These are phyloP conservation scores for Candida tetrigidarum DNA, from an alignment of 1,139 yeast genomes.

Conservation along the genomic window DNA sequence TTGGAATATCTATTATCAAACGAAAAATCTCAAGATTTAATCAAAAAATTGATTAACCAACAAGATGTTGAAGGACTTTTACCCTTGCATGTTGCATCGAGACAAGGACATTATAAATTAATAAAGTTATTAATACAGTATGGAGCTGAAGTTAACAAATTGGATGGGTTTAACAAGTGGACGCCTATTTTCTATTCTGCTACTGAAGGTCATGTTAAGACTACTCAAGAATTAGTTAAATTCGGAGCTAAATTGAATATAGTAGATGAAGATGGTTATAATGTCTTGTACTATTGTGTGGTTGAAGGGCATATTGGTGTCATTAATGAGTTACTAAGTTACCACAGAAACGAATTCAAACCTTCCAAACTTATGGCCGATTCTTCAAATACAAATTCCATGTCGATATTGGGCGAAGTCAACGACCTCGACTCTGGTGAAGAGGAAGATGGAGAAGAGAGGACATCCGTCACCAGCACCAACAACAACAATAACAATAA, in stretches of 20 bases:
- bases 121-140: slow-evolving; percentile 68
- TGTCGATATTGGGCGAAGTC: slow-evolving; percentile 35
- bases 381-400: slow-evolving; percentile 14
- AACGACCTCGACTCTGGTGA: slow-evolving; percentile 10
- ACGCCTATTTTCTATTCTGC: slow-evolving; percentile 93
- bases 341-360: slow-evolving; percentile 18
- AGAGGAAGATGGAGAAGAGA: slow-evolving; percentile 26
- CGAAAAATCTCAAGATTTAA: slow-evolving; percentile 26
- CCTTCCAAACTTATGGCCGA: slow-evolving; percentile 4
- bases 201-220: slow-evolving; percentile 75
- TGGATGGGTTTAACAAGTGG: slow-evolving; percentile 91
- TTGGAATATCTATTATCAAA: slow-evolving; percentile 59
- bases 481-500: slow-evolving; percentile 31
- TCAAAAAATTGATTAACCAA: slow-evolving; percentile 37
- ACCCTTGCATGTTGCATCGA: slow-evolving; percentile 87
- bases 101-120: slow-evolving; percentile 76
- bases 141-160: slow-evolving; percentile 79
- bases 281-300: slow-evolving; percentile 87
- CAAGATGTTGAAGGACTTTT: slow-evolving; percentile 87
- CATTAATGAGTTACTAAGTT: slow-evolving; percentile 61
- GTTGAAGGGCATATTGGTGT: slow-evolving; percentile 92
- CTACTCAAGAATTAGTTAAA: slow-evolving; percentile 71
- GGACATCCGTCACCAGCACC: slow-evolving; percentile 35
- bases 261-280: slow-evolving; percentile 82
- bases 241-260: slow-evolving; percentile 74